phyloP scores from a whole-genome alignment of 305 asterid genomes.

The Caryopteris hybrid region DNA sequence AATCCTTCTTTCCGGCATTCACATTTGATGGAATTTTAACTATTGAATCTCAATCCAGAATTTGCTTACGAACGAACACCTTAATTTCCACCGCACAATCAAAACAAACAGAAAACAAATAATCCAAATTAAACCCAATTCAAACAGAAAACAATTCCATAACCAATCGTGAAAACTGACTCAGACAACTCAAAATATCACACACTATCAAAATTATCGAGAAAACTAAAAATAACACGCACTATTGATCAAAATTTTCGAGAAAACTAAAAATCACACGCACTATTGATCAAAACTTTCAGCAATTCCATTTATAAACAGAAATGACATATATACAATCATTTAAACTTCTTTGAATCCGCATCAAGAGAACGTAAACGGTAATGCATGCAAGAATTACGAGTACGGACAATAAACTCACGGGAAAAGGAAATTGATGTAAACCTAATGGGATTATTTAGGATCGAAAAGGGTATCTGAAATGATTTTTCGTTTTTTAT shows the following conservation, averaged over 20 bases:
- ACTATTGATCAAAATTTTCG: no score
- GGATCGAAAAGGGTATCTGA: no score
- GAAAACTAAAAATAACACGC: no score
- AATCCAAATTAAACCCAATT: conserved; percentile 3
- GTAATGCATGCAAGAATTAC: no score
- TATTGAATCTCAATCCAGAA: conserved; percentile 3
- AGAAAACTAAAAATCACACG: no score
- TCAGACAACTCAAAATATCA: not conserved
- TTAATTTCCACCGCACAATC: not conserved
- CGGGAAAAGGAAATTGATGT: conserved; percentile 14
- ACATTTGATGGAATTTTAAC: conserved; percentile 16
- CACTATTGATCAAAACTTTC: conserved; percentile 4
- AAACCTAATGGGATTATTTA: no score
- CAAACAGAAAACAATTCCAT: not conserved
- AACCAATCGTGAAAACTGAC: not conserved
- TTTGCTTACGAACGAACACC: conserved; percentile 6
- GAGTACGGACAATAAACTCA: conserved; percentile 11
- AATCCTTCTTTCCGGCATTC: conserved; percentile 19
- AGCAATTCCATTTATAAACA: not conserved
- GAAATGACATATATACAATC: no score
- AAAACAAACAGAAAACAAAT: not conserved
- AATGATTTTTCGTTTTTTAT: no score
- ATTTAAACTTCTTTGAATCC: no score
- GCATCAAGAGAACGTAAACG: no score
- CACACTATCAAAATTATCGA: no score